Base-by-base conservation (phyloP, 768 basidiomycete genomes). In the Chlorophyllum brunneum region DNA sequence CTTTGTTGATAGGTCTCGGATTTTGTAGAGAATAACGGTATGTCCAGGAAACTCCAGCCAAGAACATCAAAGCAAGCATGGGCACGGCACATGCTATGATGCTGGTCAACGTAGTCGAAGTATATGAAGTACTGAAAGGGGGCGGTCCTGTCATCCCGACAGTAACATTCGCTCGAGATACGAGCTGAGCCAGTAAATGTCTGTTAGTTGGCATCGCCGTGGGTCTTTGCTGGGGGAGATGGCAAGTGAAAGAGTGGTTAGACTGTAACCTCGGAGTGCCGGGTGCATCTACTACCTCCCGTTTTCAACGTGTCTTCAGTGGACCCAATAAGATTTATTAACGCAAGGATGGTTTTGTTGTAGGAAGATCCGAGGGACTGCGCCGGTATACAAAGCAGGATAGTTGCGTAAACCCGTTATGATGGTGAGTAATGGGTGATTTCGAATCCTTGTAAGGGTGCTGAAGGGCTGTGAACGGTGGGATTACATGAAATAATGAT, bases 1-100 rank as follows among this genome's bases (percentile, higher is more conserved):
- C 60, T 60, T 82, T 83, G 56, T 79, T 80, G 49, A 81, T 58
- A 1, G 76, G 71, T 38, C 69, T 70, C 24, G 77, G 79, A 46
- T 76, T 70, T 37, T 66, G 72, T 20, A 65, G 67, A 0, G 75
- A 71, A 54, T 74, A 73, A 15, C 74, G 71, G 56, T 77, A 76
- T 6, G 73, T 68, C 70, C 79, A 73, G 16, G 78, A 77, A 26
- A 85, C 59, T 9, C 70, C 70, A 15, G 72, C 75, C 52, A 82
- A 67, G 61, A 83, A 85, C 20, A 75, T 65, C 22, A 78, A 56
- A 7, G 60, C 70, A 23, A 75, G 56, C 60, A 71, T 62, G 0
- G 69, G 64, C 4, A 65, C 60, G 9, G 70, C 55, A 38, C 70
- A 71, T 36, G 68, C 69, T 37, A 71, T 62, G 45, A 72, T 56